phyloP scores from a whole-genome alignment of 441 rosid species.

The Sinapis alba region DNA sequence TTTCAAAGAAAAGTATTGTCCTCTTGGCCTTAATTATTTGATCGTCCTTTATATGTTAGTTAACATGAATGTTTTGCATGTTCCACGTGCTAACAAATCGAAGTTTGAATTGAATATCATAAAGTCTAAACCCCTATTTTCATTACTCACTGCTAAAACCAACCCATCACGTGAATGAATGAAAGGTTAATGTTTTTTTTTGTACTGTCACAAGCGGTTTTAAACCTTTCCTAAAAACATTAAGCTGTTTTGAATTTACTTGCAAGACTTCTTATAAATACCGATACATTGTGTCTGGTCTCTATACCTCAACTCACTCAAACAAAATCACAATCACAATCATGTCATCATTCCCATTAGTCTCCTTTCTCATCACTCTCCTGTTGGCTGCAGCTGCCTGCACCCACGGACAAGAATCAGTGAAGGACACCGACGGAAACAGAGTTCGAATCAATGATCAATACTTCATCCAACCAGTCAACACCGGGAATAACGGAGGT shows the following conservation, averaged over 20 bases:
- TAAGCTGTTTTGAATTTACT: neutral
- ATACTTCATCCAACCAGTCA: conserved; percentile 25
- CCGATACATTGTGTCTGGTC: neutral
- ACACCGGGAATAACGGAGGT: conserved; percentile 1
- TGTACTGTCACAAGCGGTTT: too few species aligned
- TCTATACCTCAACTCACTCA: neutral
- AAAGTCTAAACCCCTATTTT: neutral
- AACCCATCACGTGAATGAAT: neutral
- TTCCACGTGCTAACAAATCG: too few species aligned
- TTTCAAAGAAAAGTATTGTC: too few species aligned
- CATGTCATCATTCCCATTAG: neutral
- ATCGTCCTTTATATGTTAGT: too few species aligned
- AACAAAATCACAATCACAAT: neutral
- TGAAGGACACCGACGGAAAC: neutral
- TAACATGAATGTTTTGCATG: too few species aligned
- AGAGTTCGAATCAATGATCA: accelerated
- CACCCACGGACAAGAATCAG: neutral
- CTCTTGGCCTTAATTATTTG: too few species aligned
- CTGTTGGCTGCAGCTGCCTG: conserved; percentile 19
- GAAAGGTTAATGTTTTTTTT: neutral
- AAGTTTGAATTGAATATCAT: too few species aligned
- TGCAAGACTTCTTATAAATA: neutral
- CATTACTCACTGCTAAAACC: neutral
- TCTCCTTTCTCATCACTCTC: conserved; percentile 18
- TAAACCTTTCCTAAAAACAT: too few species aligned